Conservation (phyloP, 1,139 yeast species). For the Candida sp. region DNA sequence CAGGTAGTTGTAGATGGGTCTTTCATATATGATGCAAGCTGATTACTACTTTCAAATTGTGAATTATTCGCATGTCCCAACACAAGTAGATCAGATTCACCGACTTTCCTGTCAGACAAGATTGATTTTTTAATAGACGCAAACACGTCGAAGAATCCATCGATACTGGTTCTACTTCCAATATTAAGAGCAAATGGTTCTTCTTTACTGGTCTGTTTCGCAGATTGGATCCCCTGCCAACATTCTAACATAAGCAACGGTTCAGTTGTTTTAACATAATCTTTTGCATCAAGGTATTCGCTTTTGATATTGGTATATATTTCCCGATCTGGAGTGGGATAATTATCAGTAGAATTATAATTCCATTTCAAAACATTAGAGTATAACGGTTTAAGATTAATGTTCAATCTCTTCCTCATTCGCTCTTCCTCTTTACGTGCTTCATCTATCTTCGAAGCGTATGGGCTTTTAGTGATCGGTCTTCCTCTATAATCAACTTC, state of each 20-base stretch:
- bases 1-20: conserved; percentile 42
- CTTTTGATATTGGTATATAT: conserved; percentile 39
- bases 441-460: conserved; percentile 19
- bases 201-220: conserved; percentile 62
- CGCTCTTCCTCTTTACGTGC: conserved; percentile 68
- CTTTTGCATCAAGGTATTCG: conserved; percentile 52
- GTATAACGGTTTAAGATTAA: conserved; percentile 76
- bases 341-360: conserved; percentile 53
- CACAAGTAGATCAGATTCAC: conserved; percentile 79
- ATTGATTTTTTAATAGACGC: conserved; percentile 62
- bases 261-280: conserved; percentile 66
- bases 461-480: conserved; percentile 20
- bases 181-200: conserved; percentile 64
- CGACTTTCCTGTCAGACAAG: conserved; percentile 50
- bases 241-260: conserved; percentile 87
- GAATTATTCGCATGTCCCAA: conserved; percentile 36
- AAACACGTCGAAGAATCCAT: conserved; percentile 85
- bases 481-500: conserved; percentile 39
- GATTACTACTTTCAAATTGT: conserved; percentile 7
- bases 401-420: conserved; percentile 77
- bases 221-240: conserved; percentile 86
- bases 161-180: conserved; percentile 81
- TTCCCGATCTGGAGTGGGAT: conserved; percentile 49
- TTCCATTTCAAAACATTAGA: conserved; percentile 74
- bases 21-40: conserved; percentile 22